phyloP scores from a whole-genome alignment of 441 rosid species.

The Sinapis alba region DNA sequence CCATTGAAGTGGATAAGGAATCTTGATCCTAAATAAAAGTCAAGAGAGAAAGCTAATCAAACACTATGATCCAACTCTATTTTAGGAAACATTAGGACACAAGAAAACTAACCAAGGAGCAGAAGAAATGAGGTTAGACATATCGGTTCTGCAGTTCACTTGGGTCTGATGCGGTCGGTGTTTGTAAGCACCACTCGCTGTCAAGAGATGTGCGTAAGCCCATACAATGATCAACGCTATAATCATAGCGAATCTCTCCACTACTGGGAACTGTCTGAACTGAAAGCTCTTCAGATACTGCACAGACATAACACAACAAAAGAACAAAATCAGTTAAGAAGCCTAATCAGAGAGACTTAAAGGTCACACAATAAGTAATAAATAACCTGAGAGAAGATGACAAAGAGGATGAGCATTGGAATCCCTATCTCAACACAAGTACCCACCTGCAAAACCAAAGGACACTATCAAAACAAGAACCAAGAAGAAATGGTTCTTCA shows the following conservation, averaged over 20 bases:
- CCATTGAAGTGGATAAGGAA: slow-evolving; percentile 99
- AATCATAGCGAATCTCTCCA: slow-evolving; percentile 90
- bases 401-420: slow-evolving; percentile 89
- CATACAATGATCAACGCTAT: slow-evolving; percentile 82
- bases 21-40: slow-evolving; percentile 73
- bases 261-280: slow-evolving; percentile 66
- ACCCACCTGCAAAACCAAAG: slow-evolving; percentile 62
- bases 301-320: slow-evolving; percentile 7
- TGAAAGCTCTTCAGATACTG: slow-evolving; percentile 90
- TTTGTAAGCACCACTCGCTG: slow-evolving; percentile 97
- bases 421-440: slow-evolving; percentile 89
- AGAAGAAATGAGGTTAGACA: slow-evolving; percentile 94
- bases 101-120: slow-evolving; percentile 85
- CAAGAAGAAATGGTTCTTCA: neutral
- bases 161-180: slow-evolving; percentile 85
- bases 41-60: neutral
- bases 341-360: slow-evolving; percentile 11
- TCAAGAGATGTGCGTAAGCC: slow-evolving; percentile 98
- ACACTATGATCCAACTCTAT: neutral
- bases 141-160: slow-evolving; percentile 90
- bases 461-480: neutral
- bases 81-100: neutral
- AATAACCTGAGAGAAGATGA: slow-evolving; percentile 90
- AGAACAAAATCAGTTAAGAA: neutral
- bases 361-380: neutral